A percentile compares a stretch with the other conserved stretches of the same genome.
Conservation (phyloP, 768 basidiomycete species). For the Pleurotus sapidus region DNA sequence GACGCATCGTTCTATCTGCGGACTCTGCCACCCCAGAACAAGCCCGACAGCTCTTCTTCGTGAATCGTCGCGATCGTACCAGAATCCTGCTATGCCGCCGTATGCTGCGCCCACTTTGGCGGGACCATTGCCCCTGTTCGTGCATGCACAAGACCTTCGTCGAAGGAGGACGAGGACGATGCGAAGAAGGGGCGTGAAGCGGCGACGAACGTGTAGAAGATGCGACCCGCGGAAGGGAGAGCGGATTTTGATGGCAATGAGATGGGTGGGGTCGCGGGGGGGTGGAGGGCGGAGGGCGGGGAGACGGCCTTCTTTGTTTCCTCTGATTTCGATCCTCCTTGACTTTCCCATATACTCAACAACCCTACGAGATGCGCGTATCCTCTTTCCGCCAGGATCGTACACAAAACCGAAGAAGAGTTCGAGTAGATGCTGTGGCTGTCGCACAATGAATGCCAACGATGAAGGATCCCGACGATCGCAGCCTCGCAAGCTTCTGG, state of each 20-base stretch:
- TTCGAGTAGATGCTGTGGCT: too few relatives aligned
- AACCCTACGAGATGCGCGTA: too few relatives aligned
- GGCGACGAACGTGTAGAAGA: constrained; percentile 36
- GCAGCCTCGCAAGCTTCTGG: constrained; percentile 36
- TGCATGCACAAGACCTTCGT: constrained; percentile 42
- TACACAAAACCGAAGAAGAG: too few relatives aligned
- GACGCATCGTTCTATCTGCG: constrained; percentile 28
- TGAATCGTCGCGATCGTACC: constrained; percentile 35
- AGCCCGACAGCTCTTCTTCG: constrained; percentile 14
- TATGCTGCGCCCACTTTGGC: constrained; percentile 45
- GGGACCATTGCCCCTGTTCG: constrained; percentile 41
- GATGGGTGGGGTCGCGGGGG: neutral
- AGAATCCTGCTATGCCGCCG: constrained; percentile 41
- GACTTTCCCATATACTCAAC: too few relatives aligned
- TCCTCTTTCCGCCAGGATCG: too few relatives aligned
- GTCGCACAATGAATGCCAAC: too few relatives aligned
- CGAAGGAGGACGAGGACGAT: constrained; percentile 37
- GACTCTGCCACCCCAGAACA: constrained; percentile 39
- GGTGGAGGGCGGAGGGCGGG: neutral
- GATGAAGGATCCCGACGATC: constrained; percentile 29
- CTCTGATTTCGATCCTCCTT: too few relatives aligned
- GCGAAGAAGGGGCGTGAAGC: constrained; percentile 44
- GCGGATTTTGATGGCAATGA: constrained; percentile 24
- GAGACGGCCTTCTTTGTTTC: neutral
- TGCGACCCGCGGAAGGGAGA: constrained; percentile 37